Conservation (phyloP, 2,329 filamentous ascomycete genomes). For the Alternaria ethzedia region DNA sequence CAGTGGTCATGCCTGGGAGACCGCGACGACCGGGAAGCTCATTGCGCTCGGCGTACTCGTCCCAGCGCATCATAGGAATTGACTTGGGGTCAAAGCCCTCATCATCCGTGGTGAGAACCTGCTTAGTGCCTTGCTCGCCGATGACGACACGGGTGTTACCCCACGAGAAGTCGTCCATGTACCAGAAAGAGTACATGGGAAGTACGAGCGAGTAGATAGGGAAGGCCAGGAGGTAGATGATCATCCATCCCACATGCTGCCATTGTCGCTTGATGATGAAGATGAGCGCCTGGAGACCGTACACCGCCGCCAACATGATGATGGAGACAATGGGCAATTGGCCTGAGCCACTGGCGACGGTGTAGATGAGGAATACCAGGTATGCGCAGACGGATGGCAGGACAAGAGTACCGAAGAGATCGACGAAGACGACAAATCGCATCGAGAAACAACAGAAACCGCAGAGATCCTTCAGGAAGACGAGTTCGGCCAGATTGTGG, state of each 20-base stretch:
- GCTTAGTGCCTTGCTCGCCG: conserved; percentile 88
- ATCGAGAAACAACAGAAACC: conserved; percentile 99
- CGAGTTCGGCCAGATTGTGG: conserved; percentile 91
- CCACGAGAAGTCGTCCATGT: conserved; percentile 98
- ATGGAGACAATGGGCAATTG: conserved; percentile 87
- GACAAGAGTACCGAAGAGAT: conserved; percentile 90
- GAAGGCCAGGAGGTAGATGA: conserved; percentile 96
- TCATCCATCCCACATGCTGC: conserved; percentile 99
- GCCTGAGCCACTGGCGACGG: conserved; percentile 70
- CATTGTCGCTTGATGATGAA: conserved; percentile 97
- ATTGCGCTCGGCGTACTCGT: conserved; percentile 89
- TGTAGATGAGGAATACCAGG: conserved; percentile 85
- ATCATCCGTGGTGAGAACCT: conserved; percentile 81
- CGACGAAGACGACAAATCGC: conserved; percentile 94
- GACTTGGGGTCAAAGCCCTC: conserved; percentile 89
- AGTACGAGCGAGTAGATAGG: conserved; percentile 92
- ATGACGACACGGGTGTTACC: conserved; percentile 98
- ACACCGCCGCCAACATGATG: conserved; percentile 86
- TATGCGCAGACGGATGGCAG: conserved; percentile 89
- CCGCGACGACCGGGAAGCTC: conserved; percentile 91
- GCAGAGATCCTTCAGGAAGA: conserved; percentile 90
- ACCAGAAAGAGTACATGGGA: conserved; percentile 98
- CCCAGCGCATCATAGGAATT: conserved; percentile 95
- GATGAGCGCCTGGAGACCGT: conserved; percentile 93
- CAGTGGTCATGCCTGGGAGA: conserved; percentile 55